Evolutionary conservation across 2,329 filamentous ascomycete species (phyloP).

Genomic region (Sordariomycetes sp.): DNA sequence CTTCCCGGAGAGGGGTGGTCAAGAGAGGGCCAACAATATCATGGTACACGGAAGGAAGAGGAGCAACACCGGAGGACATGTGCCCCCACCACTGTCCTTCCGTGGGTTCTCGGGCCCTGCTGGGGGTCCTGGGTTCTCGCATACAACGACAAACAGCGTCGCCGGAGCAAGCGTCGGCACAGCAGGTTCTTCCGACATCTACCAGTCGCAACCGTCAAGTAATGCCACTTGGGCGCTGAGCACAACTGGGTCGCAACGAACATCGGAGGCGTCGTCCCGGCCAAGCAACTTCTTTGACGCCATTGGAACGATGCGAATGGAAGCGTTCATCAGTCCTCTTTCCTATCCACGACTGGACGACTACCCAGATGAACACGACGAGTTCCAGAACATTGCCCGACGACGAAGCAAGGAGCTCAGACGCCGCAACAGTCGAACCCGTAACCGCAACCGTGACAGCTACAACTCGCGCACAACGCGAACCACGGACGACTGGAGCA

Average conservation of each 20-base stretch:
- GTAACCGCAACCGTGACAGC: constrained; percentile 42
- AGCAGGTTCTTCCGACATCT: constrained; percentile 49
- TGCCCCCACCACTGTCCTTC: constrained; percentile 60
- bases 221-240: constrained; percentile 28
- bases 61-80: constrained; percentile 76
- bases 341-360: constrained; percentile 36
- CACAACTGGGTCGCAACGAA: constrained; percentile 29
- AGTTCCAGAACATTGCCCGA: constrained; percentile 34
- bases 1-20: constrained; percentile 1
- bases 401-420: constrained; percentile 45
- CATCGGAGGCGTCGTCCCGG: constrained; percentile 43
- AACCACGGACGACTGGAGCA: constrained; percentile 28
- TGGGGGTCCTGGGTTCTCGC: constrained; percentile 26
- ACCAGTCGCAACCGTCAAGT: constrained; percentile 27
- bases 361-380: constrained; percentile 36
- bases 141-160: constrained; percentile 44
- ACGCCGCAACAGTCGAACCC: constrained; percentile 31
- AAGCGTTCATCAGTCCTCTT: constrained; percentile 75
- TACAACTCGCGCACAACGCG: constrained; percentile 33
- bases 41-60: constrained; percentile 67
- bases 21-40: constrained; percentile 36
- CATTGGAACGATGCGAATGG: constrained; percentile 89
- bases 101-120: constrained; percentile 62
- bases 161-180: constrained; percentile 47
- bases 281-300: constrained; percentile 68